Conservation (phyloP, 2,329 filamentous ascomycete species). For the Pseudocercospora pini-densiflorae region DNA sequence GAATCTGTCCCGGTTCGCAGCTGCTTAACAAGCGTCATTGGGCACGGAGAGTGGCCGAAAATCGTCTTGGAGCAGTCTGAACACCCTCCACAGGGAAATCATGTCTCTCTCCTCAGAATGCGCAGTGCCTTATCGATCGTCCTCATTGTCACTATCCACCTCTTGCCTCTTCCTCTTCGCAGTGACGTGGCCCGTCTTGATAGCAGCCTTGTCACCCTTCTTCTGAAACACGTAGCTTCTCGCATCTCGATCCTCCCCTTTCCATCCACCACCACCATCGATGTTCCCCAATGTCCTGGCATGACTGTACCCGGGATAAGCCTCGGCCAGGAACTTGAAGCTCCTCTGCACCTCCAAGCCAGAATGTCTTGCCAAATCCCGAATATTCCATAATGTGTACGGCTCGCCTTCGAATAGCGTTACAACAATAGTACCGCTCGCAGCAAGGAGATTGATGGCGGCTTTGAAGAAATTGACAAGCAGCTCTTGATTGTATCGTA, state of each 20-base stretch:
- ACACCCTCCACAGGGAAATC: background rate
- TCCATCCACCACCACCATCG: slow-evolving; percentile 52
- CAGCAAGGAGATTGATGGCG: slow-evolving; percentile 58
- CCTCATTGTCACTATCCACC: slow-evolving; percentile 30
- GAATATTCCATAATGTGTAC: slow-evolving; percentile 94
- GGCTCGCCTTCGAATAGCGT: slow-evolving; percentile 93
- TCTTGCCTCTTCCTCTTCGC: slow-evolving; percentile 31
- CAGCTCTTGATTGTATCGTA: slow-evolving; percentile 85
- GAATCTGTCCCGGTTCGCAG: background rate
- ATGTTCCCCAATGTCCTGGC: slow-evolving; percentile 70
- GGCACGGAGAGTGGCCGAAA: background rate
- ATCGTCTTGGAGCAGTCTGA: background rate
- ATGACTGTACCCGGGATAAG: slow-evolving; percentile 76
- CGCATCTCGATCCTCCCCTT: slow-evolving; percentile 53
- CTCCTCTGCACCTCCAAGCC: slow-evolving; percentile 72
- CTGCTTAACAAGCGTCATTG: background rate
- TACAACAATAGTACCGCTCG: slow-evolving; percentile 69
- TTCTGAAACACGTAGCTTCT: slow-evolving; percentile 53
- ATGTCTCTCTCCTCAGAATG: background rate
- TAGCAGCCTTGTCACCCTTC: slow-evolving; percentile 35
- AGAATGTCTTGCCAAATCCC: slow-evolving; percentile 79
- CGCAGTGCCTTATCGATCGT: slow-evolving; percentile 2
- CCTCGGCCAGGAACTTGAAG: slow-evolving; percentile 68
- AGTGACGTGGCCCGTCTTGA: slow-evolving; percentile 17
- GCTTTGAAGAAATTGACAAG: slow-evolving; percentile 70